phyloP scores from a whole-genome alignment of 2,329 filamentous ascomycete genomes.

The Colletotrichum sp. region DNA sequence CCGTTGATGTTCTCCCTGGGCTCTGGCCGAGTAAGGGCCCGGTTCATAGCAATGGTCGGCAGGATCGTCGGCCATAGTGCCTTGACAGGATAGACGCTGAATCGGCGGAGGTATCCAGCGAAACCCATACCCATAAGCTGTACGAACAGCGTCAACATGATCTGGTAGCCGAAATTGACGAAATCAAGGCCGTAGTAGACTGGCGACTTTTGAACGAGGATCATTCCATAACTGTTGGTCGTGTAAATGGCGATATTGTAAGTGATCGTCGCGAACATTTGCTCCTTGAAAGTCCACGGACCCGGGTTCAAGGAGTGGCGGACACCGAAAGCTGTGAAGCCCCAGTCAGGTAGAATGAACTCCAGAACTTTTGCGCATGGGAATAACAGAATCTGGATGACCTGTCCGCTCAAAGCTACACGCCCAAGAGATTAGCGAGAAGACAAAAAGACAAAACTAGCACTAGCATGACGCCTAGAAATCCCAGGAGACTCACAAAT shows the following conservation, averaged over 20 bases:
- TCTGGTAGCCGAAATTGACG: constrained; percentile 43
- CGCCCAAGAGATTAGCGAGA: neutral
- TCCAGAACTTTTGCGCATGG: constrained; percentile 51
- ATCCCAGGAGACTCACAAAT: constrained; percentile 30
- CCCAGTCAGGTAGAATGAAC: constrained; percentile 47
- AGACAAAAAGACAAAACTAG: neutral
- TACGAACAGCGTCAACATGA: constrained; percentile 41
- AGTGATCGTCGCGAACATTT: constrained; percentile 46
- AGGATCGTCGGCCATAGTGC: constrained; percentile 37
- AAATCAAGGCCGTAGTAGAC: constrained; percentile 48
- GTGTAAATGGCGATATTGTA: constrained; percentile 40
- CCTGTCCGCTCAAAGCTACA: constrained; percentile 34
- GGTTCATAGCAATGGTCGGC: constrained; percentile 38
- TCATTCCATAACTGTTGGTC: constrained; percentile 38
- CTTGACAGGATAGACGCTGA: constrained; percentile 39
- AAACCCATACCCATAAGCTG: constrained; percentile 50
- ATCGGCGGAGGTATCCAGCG: constrained; percentile 42
- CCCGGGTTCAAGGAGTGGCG: constrained; percentile 43
- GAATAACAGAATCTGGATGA: constrained; percentile 51
- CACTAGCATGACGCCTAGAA: neutral
- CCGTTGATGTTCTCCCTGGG: constrained; percentile 43
- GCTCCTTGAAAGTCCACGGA: constrained; percentile 47
- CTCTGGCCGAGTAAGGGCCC: constrained; percentile 36
- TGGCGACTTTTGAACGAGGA: constrained; percentile 34
- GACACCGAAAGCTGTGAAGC: constrained; percentile 40